A percentile compares a stretch with the other conserved stretches of the same genome.
phyloP scores from a whole-genome alignment of 345 rosid genomes.

The Eucalyptus sideroxylon region DNA sequence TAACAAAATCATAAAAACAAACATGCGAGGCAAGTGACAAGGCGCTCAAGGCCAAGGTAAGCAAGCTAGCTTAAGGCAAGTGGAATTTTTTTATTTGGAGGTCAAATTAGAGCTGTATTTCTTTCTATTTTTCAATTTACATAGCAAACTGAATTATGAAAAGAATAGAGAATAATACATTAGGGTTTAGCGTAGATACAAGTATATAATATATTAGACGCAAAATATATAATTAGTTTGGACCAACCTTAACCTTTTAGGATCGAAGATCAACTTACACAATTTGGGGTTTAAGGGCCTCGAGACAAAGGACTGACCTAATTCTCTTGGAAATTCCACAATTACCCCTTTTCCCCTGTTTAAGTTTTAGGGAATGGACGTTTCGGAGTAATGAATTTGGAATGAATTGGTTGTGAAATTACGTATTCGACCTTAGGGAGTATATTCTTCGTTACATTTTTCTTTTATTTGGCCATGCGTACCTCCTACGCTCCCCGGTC shows the following conservation, averaged over 20 bases:
- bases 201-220: no score
- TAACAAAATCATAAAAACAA: no score
- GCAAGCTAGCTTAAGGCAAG: no score
- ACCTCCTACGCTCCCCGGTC: not conserved
- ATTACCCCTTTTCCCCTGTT: not conserved
- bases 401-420: not conserved
- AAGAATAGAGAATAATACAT: fast-evolving
- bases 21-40: fast-evolving
- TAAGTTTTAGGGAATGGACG: not conserved
- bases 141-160: fast-evolving
- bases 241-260: fast-evolving
- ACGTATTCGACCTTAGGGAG: not conserved
- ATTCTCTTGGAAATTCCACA: no score
- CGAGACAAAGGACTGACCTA: fast-evolving
- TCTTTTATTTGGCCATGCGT: not conserved
- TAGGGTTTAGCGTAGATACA: no score
- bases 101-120: fast-evolving
- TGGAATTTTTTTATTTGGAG: no score
- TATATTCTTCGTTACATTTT: not conserved
- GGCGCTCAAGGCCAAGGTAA: fast-evolving
- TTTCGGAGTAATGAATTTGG: not conserved
- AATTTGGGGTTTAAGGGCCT: fast-evolving
- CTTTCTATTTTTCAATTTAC: no score
- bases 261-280: fast-evolving
- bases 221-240: fast-evolving